Base-by-base conservation (phyloP, 495 filamentous ascomycete species). In the Chaetomidium leptoderma region DNA sequence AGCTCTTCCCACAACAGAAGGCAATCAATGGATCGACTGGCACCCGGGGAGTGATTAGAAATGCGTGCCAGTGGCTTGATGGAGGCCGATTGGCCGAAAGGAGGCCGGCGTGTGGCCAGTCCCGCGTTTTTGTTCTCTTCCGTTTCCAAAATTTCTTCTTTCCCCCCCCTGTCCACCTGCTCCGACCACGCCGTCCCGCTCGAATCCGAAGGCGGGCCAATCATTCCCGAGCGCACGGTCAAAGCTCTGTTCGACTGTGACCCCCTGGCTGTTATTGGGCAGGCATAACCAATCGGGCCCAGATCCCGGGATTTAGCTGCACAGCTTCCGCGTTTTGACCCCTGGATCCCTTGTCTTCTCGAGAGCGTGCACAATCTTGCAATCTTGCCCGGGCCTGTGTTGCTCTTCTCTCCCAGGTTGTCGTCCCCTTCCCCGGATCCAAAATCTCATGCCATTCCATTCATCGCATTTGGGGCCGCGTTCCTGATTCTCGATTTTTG, bases 131-230 rank as follows among this genome's bases (percentile, higher is more conserved):
- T 10, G 2, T 27, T 51, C 30, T 49, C 45, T 58, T 49, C 40
- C 46, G 48, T 59, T 64, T 62, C 52, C 52, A 55, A 53, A 59
- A 61, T 62, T 68, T 63, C 57, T 66, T 64, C 33, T 68, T 60
- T 59, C 36, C 37, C 55, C 59, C 37, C 55, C 59, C 51, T 54
- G 49, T 23, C 47, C 26, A 32, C 26, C 57, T 35, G 29, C 49
- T 59, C 4, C 26, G 40, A 6, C 40, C 21, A 44, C 19, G 19
- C 26, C 44, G 44, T 46, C 16, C 17, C 10, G 24, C 39, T 13
- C 39, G 39, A 4, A 2, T 3, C 39, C 39, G 16, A n/a, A 42
- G 8, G 39, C 35, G 32, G 13, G 6, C n/a, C 47, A 39, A 51
- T 8, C 4, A 45, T 45, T 43, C 61, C 54, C 55, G 50, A 50